A percentile compares a stretch with the other conserved stretches of the same genome.
phyloP scores from a whole-genome alignment of 495 filamentous ascomycete genomes.

The Oleoguttula mirabilis region DNA sequence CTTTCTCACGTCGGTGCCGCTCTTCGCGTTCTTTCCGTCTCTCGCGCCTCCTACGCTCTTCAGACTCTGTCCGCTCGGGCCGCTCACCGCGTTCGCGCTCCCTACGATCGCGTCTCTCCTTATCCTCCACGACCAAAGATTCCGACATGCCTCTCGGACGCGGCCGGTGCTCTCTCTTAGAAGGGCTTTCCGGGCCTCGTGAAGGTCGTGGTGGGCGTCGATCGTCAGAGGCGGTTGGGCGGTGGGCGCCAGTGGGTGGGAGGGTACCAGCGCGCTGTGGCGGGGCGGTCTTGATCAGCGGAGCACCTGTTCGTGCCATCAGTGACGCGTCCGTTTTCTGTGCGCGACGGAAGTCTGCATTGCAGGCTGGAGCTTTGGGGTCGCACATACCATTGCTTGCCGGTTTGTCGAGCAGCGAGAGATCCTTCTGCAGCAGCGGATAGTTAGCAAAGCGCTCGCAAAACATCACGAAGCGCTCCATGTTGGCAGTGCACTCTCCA shows the following conservation, averaged over 20 bases:
- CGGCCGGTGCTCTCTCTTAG: constrained; percentile 30
- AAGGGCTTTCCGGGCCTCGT: constrained; percentile 32
- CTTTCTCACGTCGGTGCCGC: constrained; percentile 36
- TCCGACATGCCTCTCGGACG: constrained; percentile 83
- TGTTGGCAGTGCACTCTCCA: too few species aligned
- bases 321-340: neutral
- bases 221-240: constrained; percentile 28
- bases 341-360: neutral
- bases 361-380: too few species aligned
- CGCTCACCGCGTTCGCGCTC: constrained; percentile 12
- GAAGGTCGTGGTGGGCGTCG: constrained; percentile 32
- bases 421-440: constrained; percentile 27
- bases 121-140: constrained; percentile 69
- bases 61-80: constrained; percentile 18
- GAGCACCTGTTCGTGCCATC: neutral
- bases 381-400: constrained; percentile 18
- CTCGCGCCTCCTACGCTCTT: constrained; percentile 57
- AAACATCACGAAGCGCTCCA: constrained; percentile 27
- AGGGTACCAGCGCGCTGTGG: constrained; percentile 21
- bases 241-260: constrained; percentile 23
- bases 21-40: constrained; percentile 56
- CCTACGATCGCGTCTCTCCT: constrained; percentile 10
- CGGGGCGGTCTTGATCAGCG: constrained; percentile 5
- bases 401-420: constrained; percentile 27
- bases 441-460: constrained; percentile 29